Percentiles rank a stretch among this genome's conserved stretches.
Evolutionary conservation across 1,139 yeast species (phyloP).

Genomic region (Saccharomyces hybrid): DNA sequence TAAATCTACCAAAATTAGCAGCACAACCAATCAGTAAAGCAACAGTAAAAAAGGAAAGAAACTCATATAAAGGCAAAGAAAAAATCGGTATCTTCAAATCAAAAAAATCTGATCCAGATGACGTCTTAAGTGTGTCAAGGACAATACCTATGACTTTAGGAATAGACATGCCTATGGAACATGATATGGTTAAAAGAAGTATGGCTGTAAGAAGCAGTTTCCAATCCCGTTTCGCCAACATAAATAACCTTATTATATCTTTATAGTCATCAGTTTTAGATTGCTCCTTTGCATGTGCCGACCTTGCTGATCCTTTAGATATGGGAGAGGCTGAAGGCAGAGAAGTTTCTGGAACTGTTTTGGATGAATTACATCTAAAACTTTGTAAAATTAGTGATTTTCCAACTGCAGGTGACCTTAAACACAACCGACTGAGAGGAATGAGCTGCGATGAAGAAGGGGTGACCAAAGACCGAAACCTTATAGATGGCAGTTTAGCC

Average conservation of each 20-base stretch:
- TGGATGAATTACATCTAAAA: background rate
- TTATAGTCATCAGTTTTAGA: constrained; percentile 32
- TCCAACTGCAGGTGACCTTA: background rate
- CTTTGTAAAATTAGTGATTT: background rate
- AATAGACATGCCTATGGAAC: constrained; percentile 60
- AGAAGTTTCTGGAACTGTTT: background rate
- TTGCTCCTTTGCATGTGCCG: constrained; percentile 3
- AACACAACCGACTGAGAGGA: background rate
- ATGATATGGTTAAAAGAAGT: constrained; percentile 49
- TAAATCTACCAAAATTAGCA: constrained; percentile 76
- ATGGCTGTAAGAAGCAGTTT: constrained; percentile 52
- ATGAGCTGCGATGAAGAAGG: background rate
- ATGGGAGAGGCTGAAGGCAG: background rate
- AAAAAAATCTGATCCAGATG: constrained; percentile 23
- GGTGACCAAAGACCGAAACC: background rate
- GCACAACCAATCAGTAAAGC: constrained; percentile 61
- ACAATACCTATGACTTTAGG: constrained; percentile 82
- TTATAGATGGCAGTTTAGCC: background rate
- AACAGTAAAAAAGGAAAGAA: constrained; percentile 43
- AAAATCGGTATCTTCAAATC: constrained; percentile 37
- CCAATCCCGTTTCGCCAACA: constrained; percentile 45
- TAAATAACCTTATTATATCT: constrained; percentile 45
- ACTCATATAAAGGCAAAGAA: constrained; percentile 43
- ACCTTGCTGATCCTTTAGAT: background rate
- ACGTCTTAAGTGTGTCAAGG: constrained; percentile 49